Conservation (phyloP, 371 early-diverging fungal species). For the Mortierella sp. region DNA sequence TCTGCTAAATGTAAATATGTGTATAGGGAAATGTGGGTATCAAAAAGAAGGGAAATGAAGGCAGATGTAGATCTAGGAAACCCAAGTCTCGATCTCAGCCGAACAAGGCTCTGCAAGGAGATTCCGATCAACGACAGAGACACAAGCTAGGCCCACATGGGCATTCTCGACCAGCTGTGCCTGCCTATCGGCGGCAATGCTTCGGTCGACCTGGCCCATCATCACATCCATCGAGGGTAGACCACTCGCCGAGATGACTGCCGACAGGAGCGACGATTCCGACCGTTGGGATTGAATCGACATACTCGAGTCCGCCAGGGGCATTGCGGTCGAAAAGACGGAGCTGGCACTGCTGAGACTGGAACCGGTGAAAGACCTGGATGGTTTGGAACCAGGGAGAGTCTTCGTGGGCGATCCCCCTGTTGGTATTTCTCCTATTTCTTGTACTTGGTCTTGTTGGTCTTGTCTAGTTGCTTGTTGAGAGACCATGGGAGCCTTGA, state of each 20-base stretch:
- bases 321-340: constrained; percentile 24
- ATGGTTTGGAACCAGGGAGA: constrained; percentile 9
- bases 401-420: not conserved
- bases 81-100: constrained; percentile 51
- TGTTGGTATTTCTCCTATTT: not conserved
- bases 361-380: constrained; percentile 17
- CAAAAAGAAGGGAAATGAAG: not conserved
- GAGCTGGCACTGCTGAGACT: constrained; percentile 27
- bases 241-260: constrained; percentile 34
- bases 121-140: constrained; percentile 35
- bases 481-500: not conserved
- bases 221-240: constrained; percentile 42
- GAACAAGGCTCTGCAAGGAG: constrained; percentile 53
- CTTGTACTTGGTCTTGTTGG: not conserved
- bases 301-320: constrained; percentile 39
- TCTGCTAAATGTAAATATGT: not conserved
- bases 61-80: constrained; percentile 19
- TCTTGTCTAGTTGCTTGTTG: not conserved
- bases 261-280: constrained; percentile 44
- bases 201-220: constrained; percentile 42
- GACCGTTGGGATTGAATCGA: constrained; percentile 48
- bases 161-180: constrained; percentile 51
- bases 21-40: not conserved
- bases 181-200: constrained; percentile 36
- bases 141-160: constrained; percentile 28